Percentiles rank a stretch among this genome's conserved stretches.
These are phyloP conservation scores for Monilinia polystroma DNA, from an alignment of 2,329 filamentous ascomycete species.

Conservation along the genomic window DNA sequence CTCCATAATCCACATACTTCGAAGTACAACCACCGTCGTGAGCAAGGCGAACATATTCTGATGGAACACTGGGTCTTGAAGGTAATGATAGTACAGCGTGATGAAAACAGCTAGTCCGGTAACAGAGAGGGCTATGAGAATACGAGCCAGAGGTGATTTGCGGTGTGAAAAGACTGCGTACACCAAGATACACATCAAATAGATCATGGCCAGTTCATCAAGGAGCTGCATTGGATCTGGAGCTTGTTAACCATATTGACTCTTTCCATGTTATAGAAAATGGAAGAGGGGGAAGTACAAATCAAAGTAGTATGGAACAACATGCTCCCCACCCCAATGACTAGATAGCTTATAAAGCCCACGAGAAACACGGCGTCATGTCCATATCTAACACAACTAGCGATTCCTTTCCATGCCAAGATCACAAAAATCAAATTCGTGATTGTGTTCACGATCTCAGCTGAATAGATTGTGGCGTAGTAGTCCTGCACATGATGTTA, in stretches of 20 bases:
- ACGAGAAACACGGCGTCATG: conserved; percentile 1
- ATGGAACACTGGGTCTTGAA: conserved; percentile 7
- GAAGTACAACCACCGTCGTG: not conserved
- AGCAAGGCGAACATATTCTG: conserved; percentile 12
- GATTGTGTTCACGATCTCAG: conserved; percentile 3
- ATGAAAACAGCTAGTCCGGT: not conserved
- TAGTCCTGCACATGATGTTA: not conserved
- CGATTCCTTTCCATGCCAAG: conserved; percentile 4
- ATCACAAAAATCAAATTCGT: conserved; percentile 13
- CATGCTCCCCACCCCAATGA: conserved; percentile 7
- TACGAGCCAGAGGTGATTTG: not conserved
- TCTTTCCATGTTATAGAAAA: no score
- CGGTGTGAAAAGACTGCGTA: conserved; percentile 6
- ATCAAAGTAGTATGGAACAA: conserved; percentile 4
- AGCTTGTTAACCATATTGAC: not conserved
- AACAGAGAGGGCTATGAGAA: not conserved
- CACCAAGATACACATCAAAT: not conserved
- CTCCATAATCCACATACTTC: conserved; percentile 12
- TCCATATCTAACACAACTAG: conserved; percentile 3
- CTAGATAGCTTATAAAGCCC: not conserved
- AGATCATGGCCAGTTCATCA: conserved; percentile 11
- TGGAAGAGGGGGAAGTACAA: not conserved
- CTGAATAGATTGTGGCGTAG: conserved; percentile 10
- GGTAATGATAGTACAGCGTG: conserved; percentile 8
- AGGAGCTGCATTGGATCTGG: conserved; percentile 9